Evolutionary conservation across 176 grass and related monocot genomes (phyloP).

Genomic region (Chrysopogon serrulatus): DNA sequence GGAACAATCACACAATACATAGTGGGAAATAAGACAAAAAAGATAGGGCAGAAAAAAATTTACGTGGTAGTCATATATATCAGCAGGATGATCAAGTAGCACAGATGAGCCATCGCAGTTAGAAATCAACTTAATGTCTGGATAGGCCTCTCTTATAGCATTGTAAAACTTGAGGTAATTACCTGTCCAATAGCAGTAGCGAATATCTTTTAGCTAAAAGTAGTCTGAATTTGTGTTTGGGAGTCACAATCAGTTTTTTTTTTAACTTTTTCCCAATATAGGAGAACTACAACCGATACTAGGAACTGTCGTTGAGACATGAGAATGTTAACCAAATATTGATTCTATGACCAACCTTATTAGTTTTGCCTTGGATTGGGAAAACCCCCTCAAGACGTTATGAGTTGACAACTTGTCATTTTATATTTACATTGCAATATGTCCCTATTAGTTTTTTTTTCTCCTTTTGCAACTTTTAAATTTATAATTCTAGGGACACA

Average conservation of each 20-base stretch:
- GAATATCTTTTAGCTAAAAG: constrained; percentile 5
- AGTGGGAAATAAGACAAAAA: background rate
- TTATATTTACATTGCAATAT: background rate
- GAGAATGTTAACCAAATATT: background rate
- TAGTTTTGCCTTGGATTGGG: background rate
- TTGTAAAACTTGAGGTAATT: constrained; percentile 90
- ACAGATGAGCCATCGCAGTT: constrained; percentile 72
- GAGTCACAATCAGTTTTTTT: background rate
- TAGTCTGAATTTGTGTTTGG: background rate
- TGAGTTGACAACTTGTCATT: background rate
- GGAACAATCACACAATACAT: background rate
- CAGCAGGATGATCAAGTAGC: constrained; percentile 88
- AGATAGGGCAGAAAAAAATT: constrained; percentile 1
- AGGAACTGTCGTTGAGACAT: background rate
- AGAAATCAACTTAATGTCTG: constrained; percentile 87
- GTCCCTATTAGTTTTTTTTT: background rate
- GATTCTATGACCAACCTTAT: background rate
- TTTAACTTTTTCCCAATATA: background rate
- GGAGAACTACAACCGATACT: background rate
- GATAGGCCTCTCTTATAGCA: constrained; percentile 77
- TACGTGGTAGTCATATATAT: constrained; percentile 91
- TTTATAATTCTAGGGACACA: background rate
- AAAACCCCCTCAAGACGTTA: background rate
- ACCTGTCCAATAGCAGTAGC: constrained; percentile 40
- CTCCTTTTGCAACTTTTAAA: background rate